A percentile compares a stretch with the other conserved stretches of the same genome.
Conservation (phyloP, 1,284 basidiomycete species). For the Ceratobasidium papillatum region DNA sequence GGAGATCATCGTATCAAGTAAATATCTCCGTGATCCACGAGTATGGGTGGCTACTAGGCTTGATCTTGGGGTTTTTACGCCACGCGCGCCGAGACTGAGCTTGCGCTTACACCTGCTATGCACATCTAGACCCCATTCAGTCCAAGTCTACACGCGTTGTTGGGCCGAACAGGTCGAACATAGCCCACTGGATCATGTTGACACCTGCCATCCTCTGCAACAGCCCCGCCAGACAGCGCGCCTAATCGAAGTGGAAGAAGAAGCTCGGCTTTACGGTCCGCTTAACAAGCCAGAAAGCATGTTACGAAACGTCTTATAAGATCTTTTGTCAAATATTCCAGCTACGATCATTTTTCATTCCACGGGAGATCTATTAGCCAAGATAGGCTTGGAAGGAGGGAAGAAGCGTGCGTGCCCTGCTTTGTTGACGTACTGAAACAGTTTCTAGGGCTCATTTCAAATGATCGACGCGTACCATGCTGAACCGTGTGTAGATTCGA, state of each 20-base stretch:
- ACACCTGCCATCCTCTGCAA: background rate
- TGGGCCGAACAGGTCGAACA: background rate
- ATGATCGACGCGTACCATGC: constrained; percentile 11
- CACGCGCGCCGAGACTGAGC: background rate
- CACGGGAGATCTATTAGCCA: background rate
- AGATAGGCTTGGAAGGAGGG: background rate
- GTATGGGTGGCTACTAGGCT: background rate
- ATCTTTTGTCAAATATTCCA: background rate
- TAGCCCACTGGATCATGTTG: background rate
- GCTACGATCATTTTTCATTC: constrained; percentile 5
- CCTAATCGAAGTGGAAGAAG: background rate
- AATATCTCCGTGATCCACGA: background rate
- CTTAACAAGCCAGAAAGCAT: background rate
- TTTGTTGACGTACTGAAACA: constrained; percentile 1
- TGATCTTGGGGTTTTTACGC: background rate
- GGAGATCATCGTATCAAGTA: background rate
- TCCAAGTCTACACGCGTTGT: background rate
- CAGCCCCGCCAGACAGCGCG: too few relatives aligned
- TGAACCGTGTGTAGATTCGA: constrained; percentile 6
- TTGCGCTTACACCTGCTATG: background rate
- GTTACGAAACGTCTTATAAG: background rate
- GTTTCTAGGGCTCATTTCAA: background rate
- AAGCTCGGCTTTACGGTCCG: background rate
- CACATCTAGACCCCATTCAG: background rate
- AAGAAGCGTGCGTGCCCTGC: background rate